phyloP scores from a whole-genome alignment of 805 yeast genomes.

The Candida nitratophila region DNA sequence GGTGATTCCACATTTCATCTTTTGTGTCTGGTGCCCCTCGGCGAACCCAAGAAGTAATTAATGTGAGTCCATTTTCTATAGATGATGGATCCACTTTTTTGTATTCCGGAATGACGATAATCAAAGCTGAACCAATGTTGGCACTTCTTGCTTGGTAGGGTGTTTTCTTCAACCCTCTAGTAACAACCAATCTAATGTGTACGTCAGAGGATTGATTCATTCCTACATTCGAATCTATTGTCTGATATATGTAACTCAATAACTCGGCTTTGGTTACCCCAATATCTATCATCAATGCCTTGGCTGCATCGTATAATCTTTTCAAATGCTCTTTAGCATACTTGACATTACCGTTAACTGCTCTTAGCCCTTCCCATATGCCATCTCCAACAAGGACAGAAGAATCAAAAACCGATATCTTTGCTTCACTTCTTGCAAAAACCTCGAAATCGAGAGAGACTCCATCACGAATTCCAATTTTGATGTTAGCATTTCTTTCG shows the following conservation, averaged over 20 bases:
- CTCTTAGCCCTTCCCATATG: slow-evolving; percentile 8
- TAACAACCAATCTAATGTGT: slow-evolving; percentile 5
- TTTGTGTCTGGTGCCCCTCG: slow-evolving; percentile 6
- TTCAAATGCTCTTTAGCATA: slow-evolving; percentile 6
- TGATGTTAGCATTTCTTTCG: slow-evolving; percentile 4
- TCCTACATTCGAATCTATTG: slow-evolving; percentile 7
- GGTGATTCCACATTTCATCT: slow-evolving; percentile 10
- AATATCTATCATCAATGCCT: slow-evolving; percentile 4
- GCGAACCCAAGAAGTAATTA: slow-evolving; percentile 5
- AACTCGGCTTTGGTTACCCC: slow-evolving; percentile 3
- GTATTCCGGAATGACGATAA: slow-evolving; percentile 8
- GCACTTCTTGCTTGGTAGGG: slow-evolving; percentile 7
- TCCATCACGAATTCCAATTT: slow-evolving; percentile 8
- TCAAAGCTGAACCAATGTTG: slow-evolving; percentile 6
- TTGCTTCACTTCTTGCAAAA: slow-evolving; percentile 5
- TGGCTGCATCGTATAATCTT: slow-evolving; percentile 6
- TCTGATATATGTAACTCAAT: slow-evolving; percentile 3
- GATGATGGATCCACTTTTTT: slow-evolving; percentile 4
- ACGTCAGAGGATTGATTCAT: slow-evolving; percentile 7
- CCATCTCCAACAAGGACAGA: slow-evolving; percentile 8
- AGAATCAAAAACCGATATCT: slow-evolving; percentile 8
- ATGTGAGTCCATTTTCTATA: not conserved
- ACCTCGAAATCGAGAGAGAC: slow-evolving; percentile 6
- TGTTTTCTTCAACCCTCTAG: slow-evolving; percentile 6
- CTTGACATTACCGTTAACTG: slow-evolving; percentile 3